phyloP scores from a whole-genome alignment of 2,329 filamentous ascomycete genomes.

The Botrytis fabae region DNA sequence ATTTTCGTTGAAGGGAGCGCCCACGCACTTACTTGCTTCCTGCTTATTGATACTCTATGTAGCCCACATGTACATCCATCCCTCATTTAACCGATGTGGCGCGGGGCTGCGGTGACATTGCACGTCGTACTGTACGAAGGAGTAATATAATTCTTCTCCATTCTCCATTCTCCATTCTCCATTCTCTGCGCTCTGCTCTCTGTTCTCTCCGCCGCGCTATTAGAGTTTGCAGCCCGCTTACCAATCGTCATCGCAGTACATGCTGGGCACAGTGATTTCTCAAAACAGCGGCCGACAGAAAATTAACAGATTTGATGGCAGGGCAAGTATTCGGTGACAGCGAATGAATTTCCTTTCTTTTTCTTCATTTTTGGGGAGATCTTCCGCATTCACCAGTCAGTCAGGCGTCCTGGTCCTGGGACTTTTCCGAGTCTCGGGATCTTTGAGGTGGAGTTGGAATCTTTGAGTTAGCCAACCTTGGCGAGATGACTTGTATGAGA shows the following conservation, averaged over 20 bases:
- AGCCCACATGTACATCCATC: background rate
- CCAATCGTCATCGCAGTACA: background rate
- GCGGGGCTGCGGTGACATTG: background rate
- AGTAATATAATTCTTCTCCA: background rate
- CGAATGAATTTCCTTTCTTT: background rate
- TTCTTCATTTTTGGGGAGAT: background rate
- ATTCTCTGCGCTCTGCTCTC: too few relatives aligned
- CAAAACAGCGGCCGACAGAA: background rate
- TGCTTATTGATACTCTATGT: background rate
- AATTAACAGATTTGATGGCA: background rate
- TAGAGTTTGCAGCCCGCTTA: background rate
- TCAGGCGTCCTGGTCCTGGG: slow-evolving; percentile 8
- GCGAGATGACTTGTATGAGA: slow-evolving; percentile 17
- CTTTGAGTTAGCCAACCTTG: slow-evolving; percentile 13
- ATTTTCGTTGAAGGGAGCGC: background rate
- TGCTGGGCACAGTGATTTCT: background rate
- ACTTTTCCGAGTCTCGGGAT: slow-evolving; percentile 13
- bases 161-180: background rate
- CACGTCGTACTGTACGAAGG: too few relatives aligned
- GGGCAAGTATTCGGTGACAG: background rate
- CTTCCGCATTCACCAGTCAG: background rate
- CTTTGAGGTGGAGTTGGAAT: slow-evolving; percentile 2
- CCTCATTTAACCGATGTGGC: background rate
- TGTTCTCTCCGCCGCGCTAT: background rate
- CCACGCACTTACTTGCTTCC: slow-evolving; percentile 5